These are phyloP conservation scores for Plantago coronopus DNA, from an alignment of 305 asterid genomes.

Conservation along the genomic window DNA sequence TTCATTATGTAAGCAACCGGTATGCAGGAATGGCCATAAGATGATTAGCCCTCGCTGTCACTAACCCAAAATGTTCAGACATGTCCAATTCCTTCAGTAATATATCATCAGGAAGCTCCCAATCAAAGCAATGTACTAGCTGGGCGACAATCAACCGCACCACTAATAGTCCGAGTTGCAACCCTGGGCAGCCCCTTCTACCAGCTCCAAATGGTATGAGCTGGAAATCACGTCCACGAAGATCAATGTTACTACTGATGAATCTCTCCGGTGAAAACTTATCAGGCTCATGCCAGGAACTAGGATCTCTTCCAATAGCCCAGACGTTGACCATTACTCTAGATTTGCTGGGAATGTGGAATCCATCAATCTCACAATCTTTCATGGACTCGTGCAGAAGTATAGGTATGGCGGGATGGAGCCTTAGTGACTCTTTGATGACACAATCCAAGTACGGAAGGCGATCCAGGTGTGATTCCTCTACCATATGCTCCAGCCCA, in stretches of 20 bases:
- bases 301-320: constrained; percentile 31
- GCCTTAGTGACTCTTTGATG: constrained; percentile 20
- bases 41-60: neutral
- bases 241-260: constrained; percentile 9
- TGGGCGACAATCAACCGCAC: constrained; percentile 21
- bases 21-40: neutral
- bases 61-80: constrained; percentile 2
- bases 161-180: constrained; percentile 25
- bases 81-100: constrained; percentile 1
- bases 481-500: constrained; percentile 25
- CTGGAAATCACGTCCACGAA: constrained; percentile 23
- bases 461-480: constrained; percentile 21
- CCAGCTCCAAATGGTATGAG: constrained; percentile 34
- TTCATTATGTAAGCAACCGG: neutral
- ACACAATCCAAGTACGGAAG: constrained; percentile 27
- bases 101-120: constrained; percentile 13
- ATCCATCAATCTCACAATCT: constrained; percentile 27
- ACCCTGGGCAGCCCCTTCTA: constrained; percentile 29
- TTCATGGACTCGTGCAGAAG: constrained; percentile 21
- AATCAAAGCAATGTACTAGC: constrained; percentile 15
- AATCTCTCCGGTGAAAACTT: constrained; percentile 27
- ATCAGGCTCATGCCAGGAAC: constrained; percentile 24
- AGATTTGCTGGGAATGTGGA: constrained; percentile 29
- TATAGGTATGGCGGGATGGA: constrained; percentile 19
- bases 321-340: constrained; percentile 30